phyloP scores from a whole-genome alignment of 345 rosid species.

The Theobroma cacao region DNA sequence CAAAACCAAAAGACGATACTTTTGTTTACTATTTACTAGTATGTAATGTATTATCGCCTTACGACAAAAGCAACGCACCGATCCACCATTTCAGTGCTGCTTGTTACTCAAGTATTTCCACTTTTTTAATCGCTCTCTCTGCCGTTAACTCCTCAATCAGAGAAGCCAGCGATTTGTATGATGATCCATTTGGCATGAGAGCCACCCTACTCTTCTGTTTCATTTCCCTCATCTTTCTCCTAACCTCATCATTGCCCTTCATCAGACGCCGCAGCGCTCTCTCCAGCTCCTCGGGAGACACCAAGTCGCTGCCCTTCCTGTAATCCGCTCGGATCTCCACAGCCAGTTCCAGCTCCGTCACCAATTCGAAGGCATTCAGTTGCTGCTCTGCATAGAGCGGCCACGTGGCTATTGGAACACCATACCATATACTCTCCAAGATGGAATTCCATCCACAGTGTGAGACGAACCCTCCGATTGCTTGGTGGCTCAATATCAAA shows the following conservation, averaged over 20 bases:
- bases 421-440: slow-evolving; percentile 22
- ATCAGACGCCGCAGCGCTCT: neutral
- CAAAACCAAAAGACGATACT: no score
- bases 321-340: slow-evolving; percentile 19
- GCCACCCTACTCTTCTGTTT: neutral
- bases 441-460: slow-evolving; percentile 26
- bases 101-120: no score
- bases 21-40: no score
- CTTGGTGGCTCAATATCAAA: slow-evolving; percentile 13
- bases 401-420: slow-evolving; percentile 13
- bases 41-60: no score
- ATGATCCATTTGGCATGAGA: no score
- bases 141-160: neutral
- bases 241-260: neutral
- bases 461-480: slow-evolving; percentile 20
- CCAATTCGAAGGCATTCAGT: slow-evolving; percentile 20
- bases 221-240: neutral
- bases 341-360: slow-evolving; percentile 16
- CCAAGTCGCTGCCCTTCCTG: neutral
- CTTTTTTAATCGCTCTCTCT: no score
- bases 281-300: neutral
- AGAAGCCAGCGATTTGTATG: neutral
- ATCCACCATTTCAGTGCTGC: no score
- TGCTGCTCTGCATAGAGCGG: slow-evolving; percentile 27
- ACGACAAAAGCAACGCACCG: no score